Conservation (phyloP, 169 alveolate genomes). For the Blepharisma undulans region DNA sequence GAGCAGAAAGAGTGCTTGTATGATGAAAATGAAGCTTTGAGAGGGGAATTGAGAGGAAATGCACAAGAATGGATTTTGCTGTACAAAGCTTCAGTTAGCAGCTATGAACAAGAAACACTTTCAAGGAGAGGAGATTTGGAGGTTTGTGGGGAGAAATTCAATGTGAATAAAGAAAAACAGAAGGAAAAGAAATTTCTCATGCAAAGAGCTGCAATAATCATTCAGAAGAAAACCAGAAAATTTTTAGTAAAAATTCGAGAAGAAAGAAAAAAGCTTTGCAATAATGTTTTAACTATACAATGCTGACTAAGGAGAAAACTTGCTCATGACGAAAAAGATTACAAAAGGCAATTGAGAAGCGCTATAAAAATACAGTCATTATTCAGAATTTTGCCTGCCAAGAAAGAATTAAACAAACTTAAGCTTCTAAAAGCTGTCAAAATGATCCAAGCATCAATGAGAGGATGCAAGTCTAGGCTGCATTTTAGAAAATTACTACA, state of each 20-base stretch:
- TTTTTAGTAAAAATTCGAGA: not conserved
- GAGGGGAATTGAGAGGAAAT: not conserved
- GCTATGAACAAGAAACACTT: not conserved
- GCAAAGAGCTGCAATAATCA: not conserved
- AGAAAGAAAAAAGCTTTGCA: not conserved
- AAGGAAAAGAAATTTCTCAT: conserved; percentile 29
- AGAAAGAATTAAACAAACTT: not conserved
- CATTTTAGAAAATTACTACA: not conserved
- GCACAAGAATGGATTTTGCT: conserved; percentile 23
- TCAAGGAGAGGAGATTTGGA: not conserved
- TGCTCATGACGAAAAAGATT: not conserved
- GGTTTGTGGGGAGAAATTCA: conserved; percentile 35
- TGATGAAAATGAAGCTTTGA: not conserved
- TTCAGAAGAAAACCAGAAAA: conserved; percentile 15
- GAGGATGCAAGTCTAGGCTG: not conserved
- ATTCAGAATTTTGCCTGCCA: not conserved
- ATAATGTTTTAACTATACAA: not conserved
- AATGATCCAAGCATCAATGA: not conserved
- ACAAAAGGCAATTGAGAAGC: not conserved
- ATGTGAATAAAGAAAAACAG: conserved; percentile 38
- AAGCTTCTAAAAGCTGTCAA: not conserved
- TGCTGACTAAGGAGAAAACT: not conserved
- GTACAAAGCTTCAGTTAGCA: conserved; percentile 4
- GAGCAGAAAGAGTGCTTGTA: not conserved
- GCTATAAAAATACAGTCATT: not conserved